Percentiles rank a stretch among this genome's conserved stretches.
Conservation (phyloP, 2,329 filamentous ascomycete species). For the Fusarium brachygibbosum region DNA sequence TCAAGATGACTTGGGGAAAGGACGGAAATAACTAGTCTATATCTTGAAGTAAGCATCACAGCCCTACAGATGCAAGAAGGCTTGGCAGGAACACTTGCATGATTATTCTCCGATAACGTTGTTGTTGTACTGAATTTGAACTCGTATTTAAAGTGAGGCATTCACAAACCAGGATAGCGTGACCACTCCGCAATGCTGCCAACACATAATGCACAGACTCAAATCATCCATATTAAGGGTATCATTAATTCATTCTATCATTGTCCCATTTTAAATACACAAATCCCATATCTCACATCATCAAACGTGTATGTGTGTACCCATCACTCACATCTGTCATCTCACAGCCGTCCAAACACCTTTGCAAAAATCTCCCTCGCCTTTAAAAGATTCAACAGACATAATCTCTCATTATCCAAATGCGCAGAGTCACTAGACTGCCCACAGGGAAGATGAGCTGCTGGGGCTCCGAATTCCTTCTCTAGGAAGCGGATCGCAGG, state of each 20-base stretch:
- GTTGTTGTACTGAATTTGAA: neutral
- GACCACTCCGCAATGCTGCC: neutral
- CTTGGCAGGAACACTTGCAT: constrained; percentile 9
- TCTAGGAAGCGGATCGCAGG: constrained; percentile 94
- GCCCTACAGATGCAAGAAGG: neutral
- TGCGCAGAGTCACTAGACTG: constrained; percentile 95
- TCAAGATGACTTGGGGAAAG: neutral
- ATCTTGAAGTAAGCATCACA: neutral
- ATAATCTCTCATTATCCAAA: constrained; percentile 93
- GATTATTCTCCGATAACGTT: neutral
- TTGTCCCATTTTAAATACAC: constrained; percentile 16
- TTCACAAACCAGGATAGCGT: neutral
- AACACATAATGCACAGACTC: neutral
- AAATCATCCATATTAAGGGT: constrained; percentile 17
- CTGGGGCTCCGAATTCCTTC: constrained; percentile 91
- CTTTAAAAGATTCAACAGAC: constrained; percentile 89
- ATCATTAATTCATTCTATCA: constrained; percentile 26
- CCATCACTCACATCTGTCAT: neutral
- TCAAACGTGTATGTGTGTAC: neutral
- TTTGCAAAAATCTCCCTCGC: constrained; percentile 90
- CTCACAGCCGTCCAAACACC: constrained; percentile 79
- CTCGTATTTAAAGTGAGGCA: neutral
- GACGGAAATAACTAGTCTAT: too few species aligned
- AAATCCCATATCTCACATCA: constrained; percentile 15
- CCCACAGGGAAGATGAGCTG: constrained; percentile 92